Percentiles rank a stretch among this genome's conserved stretches.
phyloP scores from a whole-genome alignment of 1,284 basidiomycete genomes.

The Cutaneotrichosporon sp. region DNA sequence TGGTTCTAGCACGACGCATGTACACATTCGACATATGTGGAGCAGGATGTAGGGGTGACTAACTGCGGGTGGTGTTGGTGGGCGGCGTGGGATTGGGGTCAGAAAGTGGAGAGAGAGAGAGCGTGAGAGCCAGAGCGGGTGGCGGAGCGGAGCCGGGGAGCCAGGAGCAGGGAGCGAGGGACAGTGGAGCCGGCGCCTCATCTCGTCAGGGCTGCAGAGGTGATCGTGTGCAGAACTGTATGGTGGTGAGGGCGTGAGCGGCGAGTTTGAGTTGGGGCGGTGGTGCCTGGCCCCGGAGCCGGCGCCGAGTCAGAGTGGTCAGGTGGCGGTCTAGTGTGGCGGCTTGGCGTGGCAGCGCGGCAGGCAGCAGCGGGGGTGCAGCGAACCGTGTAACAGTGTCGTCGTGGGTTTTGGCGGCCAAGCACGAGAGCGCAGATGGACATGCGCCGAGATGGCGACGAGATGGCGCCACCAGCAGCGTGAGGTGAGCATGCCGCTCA shows the following conservation, averaged over 20 bases:
- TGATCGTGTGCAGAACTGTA: not conserved
- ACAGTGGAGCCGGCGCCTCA: too few species aligned
- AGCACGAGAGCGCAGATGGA: too few species aligned
- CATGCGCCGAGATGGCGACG: too few species aligned
- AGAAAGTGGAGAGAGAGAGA: not conserved
- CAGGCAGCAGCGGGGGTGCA: too few species aligned
- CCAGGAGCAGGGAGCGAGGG: too few species aligned
- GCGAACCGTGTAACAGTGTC: too few species aligned
- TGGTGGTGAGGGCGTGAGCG: not conserved
- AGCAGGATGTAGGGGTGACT: not conserved
- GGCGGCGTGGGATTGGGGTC: not conserved
- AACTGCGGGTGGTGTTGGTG: not conserved
- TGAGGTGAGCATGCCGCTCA: too few species aligned
- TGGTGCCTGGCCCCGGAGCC: slow-evolving; percentile 4
- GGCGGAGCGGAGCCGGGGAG: too few species aligned
- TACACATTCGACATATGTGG: slow-evolving; percentile 30
- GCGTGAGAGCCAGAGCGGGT: not conserved
- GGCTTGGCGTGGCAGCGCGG: not conserved
- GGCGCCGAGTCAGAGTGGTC: not conserved
- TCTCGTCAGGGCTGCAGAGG: not conserved
- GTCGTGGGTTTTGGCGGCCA: too few species aligned
- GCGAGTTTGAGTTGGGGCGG: not conserved
- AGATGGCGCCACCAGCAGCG: too few species aligned
- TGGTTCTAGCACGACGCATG: slow-evolving; percentile 32
- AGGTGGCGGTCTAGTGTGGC: not conserved